phyloP scores from a whole-genome alignment of 306 rosid species.

The cucumber (Cucumis sativus) region DNA sequence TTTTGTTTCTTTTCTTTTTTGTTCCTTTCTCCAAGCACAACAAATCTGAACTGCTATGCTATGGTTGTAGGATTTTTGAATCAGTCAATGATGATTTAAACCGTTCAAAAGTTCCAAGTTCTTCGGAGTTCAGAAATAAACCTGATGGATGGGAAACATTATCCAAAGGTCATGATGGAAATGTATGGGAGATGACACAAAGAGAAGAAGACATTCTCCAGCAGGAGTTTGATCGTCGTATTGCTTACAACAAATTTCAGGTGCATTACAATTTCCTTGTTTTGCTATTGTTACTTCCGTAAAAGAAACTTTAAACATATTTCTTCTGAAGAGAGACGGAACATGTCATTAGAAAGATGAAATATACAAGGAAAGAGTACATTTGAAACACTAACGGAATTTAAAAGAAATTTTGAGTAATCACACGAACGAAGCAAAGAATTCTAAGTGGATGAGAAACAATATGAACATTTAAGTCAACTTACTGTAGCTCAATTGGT shows the following conservation, averaged over 20 bases:
- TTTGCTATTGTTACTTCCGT: not conserved
- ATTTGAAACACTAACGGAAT: not conserved
- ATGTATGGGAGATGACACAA: constrained; percentile 92
- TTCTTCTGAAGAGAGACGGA: not conserved
- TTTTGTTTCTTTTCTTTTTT: not conserved
- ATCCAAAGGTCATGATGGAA: constrained; percentile 57
- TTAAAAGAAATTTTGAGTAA: not conserved
- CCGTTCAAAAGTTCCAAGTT: constrained; percentile 32
- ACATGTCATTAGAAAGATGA: not conserved
- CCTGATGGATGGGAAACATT: constrained; percentile 99
- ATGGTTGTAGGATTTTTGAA: constrained; percentile 60
- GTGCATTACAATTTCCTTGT: constrained; percentile 18
- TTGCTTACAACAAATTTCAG: constrained; percentile 92
- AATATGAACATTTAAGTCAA: not conserved
- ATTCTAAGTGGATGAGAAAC: not conserved
- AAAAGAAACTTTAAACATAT: not conserved
- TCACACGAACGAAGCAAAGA: not conserved
- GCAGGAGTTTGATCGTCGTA: constrained; percentile 87
- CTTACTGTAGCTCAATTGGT: not conserved
- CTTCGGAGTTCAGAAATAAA: constrained; percentile 55
- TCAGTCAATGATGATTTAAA: constrained; percentile 41
- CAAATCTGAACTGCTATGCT: constrained; percentile 11
- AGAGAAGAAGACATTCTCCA: constrained; percentile 92
- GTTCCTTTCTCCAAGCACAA: constrained; percentile 3
- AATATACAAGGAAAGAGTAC: not conserved